Base-by-base conservation (phyloP, 371 early-diverging fungal species). In the Mucor lusitanicus region DNA sequence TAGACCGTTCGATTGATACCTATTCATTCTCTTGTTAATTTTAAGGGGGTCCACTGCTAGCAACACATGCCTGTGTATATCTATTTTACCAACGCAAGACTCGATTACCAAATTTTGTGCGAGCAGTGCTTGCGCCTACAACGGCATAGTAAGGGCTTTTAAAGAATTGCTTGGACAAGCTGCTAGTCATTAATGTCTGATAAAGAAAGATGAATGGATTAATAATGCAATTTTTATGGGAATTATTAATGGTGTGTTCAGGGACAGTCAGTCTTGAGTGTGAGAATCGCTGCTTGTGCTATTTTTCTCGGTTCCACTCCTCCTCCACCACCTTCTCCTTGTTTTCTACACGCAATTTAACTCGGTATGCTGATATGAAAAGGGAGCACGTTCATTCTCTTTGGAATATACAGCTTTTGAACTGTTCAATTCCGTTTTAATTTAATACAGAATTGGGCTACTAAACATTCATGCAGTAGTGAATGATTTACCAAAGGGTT, bases 71-170 rank as follows among this genome's bases (percentile, higher is more conserved):
- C n/a, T n/a, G n/a, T n/a, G n/a, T n/a, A 30, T 35, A 35, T 9
- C 3, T 37, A 27, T 4, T 19, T 71, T 85, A 90, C 92, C 93
- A 94, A 19, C 83, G 75, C 53, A 94, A 81, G 19, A 95, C 89
- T 46, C 82, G 83, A 85, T 93, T 90, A 15, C 95, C 94, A 74
- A 88, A 92, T 85, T 95, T 95, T 42, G 85, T 32, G 8, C 81
- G 79, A 62, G 88, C 83, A 19, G 82, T 69, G 21, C 87, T 87
- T 7, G 95, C 95, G 15, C 94, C 95, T 5, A 92, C 94, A 53
- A 91, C 91, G 6, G 89, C 90, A 72, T 87, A 91, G 37, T 82
- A 74, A n/a, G 65, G 40, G 11, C 64, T 65, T 8, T 61, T 63
- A 44, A 82, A 73, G 33, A 81, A 81, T 13, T 63, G 59, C 48